Evolutionary conservation across 2,329 filamentous ascomycete species (phyloP), one percentile per base, ranked within the genome.

Genomic region (Colletotrichum melonis): DNA sequence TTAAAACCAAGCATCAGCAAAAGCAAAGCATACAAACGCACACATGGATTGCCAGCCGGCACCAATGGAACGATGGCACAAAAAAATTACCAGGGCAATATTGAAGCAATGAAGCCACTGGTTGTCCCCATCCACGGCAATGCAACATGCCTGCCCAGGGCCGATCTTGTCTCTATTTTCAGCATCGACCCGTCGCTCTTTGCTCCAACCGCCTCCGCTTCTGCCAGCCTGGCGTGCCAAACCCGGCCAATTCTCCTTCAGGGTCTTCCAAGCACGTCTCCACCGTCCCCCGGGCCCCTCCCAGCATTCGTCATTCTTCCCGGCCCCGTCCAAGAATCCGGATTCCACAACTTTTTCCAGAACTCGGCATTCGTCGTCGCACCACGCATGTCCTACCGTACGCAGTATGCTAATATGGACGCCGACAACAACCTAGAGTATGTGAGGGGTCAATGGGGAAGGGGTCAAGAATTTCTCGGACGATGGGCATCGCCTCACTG

Each of bases 111-210:
- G 26, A 58, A 30, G 28, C 28, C 55, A n/a, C 55, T 14, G 14
- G 19, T 22, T 58, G 55, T 32, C 55, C 19, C 55, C 55, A 58
- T 22, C 55, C 55, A 59, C 30, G n/a, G 32, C 38, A 63, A 72
- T 68, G 64, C 69, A 68, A 26, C 58, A 72, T 69, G 65, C 69
- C 59, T 69, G 69, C 28, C 54, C 69, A 58, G 19, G 32, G 59
- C 66, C 65, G 59, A 72, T 69, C 69, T 60, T 64, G 66, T 72
- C 69, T 59, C 69, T 72, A 72, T 69, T 72, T 72, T 69, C 49
- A 69, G 69, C 69, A 69, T 66, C 69, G 42, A 58, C 69, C 69
- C 65, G 52, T 67, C 24, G 49, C 49, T 71, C 35, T 49, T 67
- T 56, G 42, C 46, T 38, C 57, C 52, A 58, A 8, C 30, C 32